Evolutionary conservation across 1,284 basidiomycete species (phyloP), one percentile per base, ranked within the genome.

Genomic region (Dichomitus squalens): DNA sequence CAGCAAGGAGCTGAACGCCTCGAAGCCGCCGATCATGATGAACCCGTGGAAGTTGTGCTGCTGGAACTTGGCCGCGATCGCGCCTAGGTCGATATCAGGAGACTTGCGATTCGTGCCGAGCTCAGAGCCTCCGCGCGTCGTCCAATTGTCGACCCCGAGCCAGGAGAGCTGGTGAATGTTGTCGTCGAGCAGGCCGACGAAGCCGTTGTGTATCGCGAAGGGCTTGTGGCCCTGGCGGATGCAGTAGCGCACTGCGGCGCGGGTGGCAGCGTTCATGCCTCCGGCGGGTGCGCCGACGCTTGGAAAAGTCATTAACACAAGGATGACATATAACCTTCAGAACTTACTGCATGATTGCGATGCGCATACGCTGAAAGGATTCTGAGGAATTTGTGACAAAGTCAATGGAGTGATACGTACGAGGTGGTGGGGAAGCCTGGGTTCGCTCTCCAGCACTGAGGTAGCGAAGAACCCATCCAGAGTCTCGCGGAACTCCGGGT

Each of bases 191-290:
- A 99, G 80, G 33, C 96, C 96, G 39, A 87, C 87, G 82, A 98
- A 98, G 25, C 97, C 96, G 72, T 98, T 99, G 79, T 96, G 88
- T 66, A 99, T 87, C 0, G 88, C 93, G 29, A 98, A 79, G 14
- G 96, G 91, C 20, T 84, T 91, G 74, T 99, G 96, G 0, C 97
- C 96, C 68, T 94, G 91, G 59, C 88, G 87, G 61, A 96, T 78
- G 72, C 95, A 98, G 79, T 94, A 98, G 16, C 96, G 90, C 7
- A 93, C 95, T 1, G 94, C 95, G 33, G 96, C 90, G 44, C 96
- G 89, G 0, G 95, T 98, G 0, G 96, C 96, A 1, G 96, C 96
- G 71, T 99, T 98, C 94, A 99, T 98, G 11, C 97, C 96, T 55
- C 96, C 96, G 3, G 96, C 96, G 3, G 97, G 96, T 0, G 97